phyloP scores from a whole-genome alignment of 257 asterid genomes.

The Ajuga chamaepitys region DNA sequence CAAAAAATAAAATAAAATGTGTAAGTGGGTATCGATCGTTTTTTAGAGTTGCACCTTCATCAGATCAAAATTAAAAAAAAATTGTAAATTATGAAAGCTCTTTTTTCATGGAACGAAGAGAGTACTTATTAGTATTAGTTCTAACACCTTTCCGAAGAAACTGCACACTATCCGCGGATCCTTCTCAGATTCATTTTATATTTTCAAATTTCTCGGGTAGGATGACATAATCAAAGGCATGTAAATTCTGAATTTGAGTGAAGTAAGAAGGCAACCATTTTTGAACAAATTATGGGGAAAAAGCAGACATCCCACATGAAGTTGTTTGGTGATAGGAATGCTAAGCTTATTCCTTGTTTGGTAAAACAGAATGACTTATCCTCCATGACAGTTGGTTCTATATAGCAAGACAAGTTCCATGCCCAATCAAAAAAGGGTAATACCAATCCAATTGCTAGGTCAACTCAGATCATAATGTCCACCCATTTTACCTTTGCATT shows the following conservation, averaged over 20 bases:
- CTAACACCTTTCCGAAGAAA: too few species aligned
- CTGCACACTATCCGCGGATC: too few species aligned
- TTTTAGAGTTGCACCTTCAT: too few species aligned
- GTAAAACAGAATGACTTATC: slow-evolving; percentile 21
- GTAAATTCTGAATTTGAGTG: neutral
- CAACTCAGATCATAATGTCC: slow-evolving; percentile 4
- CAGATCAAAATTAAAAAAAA: too few species aligned
- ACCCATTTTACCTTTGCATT: neutral
- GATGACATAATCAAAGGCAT: too few species aligned
- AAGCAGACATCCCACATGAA: slow-evolving; percentile 25
- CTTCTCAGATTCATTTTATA: too few species aligned
- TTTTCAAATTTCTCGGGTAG: too few species aligned
- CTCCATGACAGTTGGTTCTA: slow-evolving; percentile 7
- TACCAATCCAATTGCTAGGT: slow-evolving; percentile 16
- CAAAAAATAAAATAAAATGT: too few species aligned
- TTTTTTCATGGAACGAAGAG: too few species aligned
- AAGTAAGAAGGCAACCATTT: neutral
- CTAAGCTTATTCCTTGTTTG: slow-evolving; percentile 22
- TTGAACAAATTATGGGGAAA: neutral
- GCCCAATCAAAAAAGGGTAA: neutral
- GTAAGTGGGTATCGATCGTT: too few species aligned
- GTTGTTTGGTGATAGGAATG: slow-evolving; percentile 16
- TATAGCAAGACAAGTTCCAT: slow-evolving; percentile 21
- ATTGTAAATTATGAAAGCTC: too few species aligned
- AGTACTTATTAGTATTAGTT: too few species aligned